Evolutionary conservation across 1,284 basidiomycete species (phyloP).

Genomic region (Moesziomyces globuligerus): DNA sequence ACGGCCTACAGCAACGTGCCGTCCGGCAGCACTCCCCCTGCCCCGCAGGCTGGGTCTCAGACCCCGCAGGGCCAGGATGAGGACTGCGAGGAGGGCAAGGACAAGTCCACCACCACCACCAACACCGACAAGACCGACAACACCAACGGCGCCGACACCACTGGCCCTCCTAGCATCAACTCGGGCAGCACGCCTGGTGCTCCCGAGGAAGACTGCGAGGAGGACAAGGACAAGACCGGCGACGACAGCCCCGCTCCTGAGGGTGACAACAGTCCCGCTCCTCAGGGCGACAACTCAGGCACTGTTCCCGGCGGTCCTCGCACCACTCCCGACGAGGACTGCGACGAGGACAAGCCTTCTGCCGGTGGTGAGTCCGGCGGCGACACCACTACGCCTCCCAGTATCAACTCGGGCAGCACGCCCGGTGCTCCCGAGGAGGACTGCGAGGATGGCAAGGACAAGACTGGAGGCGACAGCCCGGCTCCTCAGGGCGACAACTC

Average conservation of each 20-base stretch:
- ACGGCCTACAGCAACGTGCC: constrained; percentile 1
- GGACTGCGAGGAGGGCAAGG: constrained; percentile 1
- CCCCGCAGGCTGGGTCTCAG: background rate
- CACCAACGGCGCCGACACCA: too few species aligned
- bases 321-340: background rate
- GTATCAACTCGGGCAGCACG: background rate
- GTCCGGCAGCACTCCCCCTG: constrained; percentile 9
- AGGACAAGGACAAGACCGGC: constrained; percentile 4
- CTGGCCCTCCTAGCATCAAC: too few species aligned
- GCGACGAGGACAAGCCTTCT: background rate
- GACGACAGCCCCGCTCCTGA: too few species aligned
- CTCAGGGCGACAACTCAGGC: background rate
- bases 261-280: background rate
- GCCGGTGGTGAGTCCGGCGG: background rate
- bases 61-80: background rate
- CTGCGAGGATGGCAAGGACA: constrained; percentile 4
- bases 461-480: too few species aligned
- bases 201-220: constrained; percentile 3
- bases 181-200: background rate
- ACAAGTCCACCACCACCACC: background rate
- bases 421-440: background rate
- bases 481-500: too few species aligned
- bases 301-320: background rate
- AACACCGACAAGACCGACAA: too few species aligned
- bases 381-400: background rate